A percentile compares a stretch with the other conserved stretches of the same genome.
phyloP scores from a whole-genome alignment of 2,329 filamentous ascomycete species.

The Pseudogymnoascus sp. region DNA sequence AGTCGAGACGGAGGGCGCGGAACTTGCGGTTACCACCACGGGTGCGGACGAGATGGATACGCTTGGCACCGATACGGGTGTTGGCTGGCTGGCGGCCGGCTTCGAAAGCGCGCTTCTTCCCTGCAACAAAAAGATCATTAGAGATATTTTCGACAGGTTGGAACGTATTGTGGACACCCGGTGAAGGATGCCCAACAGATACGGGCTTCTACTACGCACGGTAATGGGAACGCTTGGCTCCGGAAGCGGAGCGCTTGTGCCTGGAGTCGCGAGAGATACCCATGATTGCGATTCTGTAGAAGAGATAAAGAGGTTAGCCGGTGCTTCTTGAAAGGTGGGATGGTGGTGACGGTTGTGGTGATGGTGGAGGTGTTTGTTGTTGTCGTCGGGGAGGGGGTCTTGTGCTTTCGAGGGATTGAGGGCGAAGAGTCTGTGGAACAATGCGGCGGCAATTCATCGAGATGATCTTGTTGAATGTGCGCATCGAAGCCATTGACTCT shows the following conservation, averaged over 20 bases:
- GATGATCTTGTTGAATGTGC: background rate
- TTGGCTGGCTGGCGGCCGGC: constrained; percentile 98
- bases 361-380: background rate
- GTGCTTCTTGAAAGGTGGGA: constrained; percentile 1
- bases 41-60: constrained; percentile 92
- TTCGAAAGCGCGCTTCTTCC: constrained; percentile 99
- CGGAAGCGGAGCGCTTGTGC: constrained; percentile 99
- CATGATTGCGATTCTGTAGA: constrained; percentile 70
- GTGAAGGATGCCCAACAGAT: constrained; percentile 38
- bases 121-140: constrained; percentile 45
- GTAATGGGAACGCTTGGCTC: constrained; percentile 94
- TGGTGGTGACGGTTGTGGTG: background rate
- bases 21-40: constrained; percentile 99
- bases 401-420: background rate
- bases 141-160: constrained; percentile 47
- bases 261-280: constrained; percentile 99
- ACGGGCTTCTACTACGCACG: constrained; percentile 69
- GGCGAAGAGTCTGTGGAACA: background rate
- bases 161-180: constrained; percentile 48
- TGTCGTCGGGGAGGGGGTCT: background rate
- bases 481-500: constrained; percentile 8
- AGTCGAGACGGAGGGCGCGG: constrained; percentile 96
- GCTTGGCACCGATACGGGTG: constrained; percentile 97
- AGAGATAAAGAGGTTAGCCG: constrained; percentile 26
- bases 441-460: constrained; percentile 1